Evolutionary conservation across 768 basidiomycete genomes (phyloP).

Genomic region (Leucosporidium creatinivorum): DNA sequence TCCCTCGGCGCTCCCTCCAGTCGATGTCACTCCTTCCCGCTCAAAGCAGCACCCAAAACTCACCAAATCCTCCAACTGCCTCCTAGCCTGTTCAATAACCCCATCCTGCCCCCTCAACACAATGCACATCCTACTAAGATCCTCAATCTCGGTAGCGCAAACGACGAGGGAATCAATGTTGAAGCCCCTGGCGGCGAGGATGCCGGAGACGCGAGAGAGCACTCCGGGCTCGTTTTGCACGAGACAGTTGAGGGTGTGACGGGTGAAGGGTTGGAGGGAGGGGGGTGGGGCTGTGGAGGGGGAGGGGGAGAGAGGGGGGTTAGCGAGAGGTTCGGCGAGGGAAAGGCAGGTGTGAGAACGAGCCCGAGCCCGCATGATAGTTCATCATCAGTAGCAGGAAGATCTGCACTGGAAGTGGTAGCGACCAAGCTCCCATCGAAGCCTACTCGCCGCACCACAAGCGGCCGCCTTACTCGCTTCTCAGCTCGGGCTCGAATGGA

Average conservation of each 20-base stretch:
- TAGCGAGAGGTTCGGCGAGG: constrained; percentile 49
- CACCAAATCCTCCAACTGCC: constrained; percentile 93
- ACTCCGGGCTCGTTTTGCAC: constrained; percentile 99
- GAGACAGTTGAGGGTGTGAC: constrained; percentile 87
- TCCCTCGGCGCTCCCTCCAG: too few species aligned
- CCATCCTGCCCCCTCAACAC: constrained; percentile 94
- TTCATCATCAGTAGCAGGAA: too few species aligned
- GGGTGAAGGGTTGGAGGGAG: constrained; percentile 30
- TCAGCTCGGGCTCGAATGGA: too few species aligned
- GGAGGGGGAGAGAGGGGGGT: background rate
- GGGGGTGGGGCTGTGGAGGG: constrained; percentile 26
- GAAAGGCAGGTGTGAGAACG: too few species aligned
- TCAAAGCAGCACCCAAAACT: constrained; percentile 44
- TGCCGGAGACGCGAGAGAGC: constrained; percentile 94
- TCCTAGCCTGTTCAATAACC: constrained; percentile 90
- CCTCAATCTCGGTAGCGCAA: constrained; percentile 92
- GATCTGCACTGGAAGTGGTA: too few species aligned
- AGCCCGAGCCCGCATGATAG: too few species aligned
- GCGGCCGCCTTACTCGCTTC: too few species aligned
- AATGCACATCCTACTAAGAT: constrained; percentile 96
- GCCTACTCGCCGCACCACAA: too few species aligned
- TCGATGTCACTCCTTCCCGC: too few species aligned
- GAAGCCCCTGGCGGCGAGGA: constrained; percentile 92
- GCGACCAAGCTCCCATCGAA: too few species aligned
- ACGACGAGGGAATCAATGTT: constrained; percentile 99